These are phyloP conservation scores for Trichosporon sp. DNA, from an alignment of 1,284 basidiomycete genomes.

Conservation along the genomic window DNA sequence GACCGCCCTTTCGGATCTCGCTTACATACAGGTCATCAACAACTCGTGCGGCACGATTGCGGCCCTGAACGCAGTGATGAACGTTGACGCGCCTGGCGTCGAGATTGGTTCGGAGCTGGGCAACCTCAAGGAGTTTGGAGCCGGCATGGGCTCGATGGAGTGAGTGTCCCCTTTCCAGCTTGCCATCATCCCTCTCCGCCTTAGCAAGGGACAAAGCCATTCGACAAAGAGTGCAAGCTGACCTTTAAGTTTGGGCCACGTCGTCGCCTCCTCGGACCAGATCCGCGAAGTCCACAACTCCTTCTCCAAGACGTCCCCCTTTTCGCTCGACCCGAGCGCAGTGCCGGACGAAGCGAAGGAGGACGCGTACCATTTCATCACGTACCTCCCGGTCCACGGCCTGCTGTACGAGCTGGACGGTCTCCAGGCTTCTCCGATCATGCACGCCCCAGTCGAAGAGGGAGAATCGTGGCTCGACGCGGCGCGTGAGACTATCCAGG, in stretches of 20 bases:
- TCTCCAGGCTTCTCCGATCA: slow-evolving; percentile 73
- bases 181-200: no score
- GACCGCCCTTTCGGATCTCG: no score
- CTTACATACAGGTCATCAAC: slow-evolving; percentile 68
- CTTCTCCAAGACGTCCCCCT: slow-evolving; percentile 75
- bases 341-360: slow-evolving; percentile 66
- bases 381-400: slow-evolving; percentile 81
- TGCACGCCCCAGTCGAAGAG: slow-evolving; percentile 68
- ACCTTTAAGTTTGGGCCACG: slow-evolving; percentile 57
- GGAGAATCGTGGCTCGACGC: slow-evolving; percentile 70
- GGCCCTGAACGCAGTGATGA: slow-evolving; percentile 87
- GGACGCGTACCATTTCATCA: slow-evolving; percentile 91
- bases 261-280: slow-evolving; percentile 24
- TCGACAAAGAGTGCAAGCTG: neutral
- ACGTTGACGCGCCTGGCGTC: slow-evolving; percentile 60
- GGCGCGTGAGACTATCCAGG: slow-evolving; percentile 80
- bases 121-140: slow-evolving; percentile 75
- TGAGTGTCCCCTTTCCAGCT: slow-evolving; percentile 34
- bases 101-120: slow-evolving; percentile 63
- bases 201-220: no score
- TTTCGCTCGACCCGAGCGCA: slow-evolving; percentile 69
- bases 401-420: slow-evolving; percentile 89
- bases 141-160: slow-evolving; percentile 76
- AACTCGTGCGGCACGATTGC: slow-evolving; percentile 92
- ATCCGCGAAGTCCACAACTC: slow-evolving; percentile 29